Base-by-base conservation (phyloP, 23 red algal genomes). In the Gracilariopsis chorda region DNA sequence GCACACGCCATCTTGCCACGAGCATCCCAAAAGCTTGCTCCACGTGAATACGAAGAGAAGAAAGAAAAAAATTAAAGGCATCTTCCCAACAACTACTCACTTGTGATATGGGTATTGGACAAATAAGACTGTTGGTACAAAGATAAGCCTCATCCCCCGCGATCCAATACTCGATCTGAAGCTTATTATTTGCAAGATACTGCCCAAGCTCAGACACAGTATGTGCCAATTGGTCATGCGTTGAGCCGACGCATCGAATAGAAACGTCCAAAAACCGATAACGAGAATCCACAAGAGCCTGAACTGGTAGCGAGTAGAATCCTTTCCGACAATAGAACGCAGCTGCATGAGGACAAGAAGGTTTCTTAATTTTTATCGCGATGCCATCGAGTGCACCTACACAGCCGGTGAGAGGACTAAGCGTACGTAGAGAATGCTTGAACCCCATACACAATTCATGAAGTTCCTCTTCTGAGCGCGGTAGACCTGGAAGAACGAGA, bases 1-100 rank as follows among this genome's bases (percentile, higher is more conserved):
- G 7, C 35, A 68, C 41, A 17, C 62, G 62, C 62, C 62, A 68
- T 2, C 62, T 30, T 19, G 62, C 62, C 3, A 68, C 32, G 20
- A 68, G 32, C 33, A 68, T 68, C 14, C 62, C 62, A 19, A 68
- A 39, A 20, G 62, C 62, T 68, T 68, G 62, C 51, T 77, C 72
- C 1, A 77, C 72, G 35, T 77, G 72, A 3, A 77, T n/a, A 2
- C 72, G 2, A 1, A 32, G 44, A 4, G 72, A 77, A 4, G 72
- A 77, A 37, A 52, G 72, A 35, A 21, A 77, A n/a, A 51, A 77
- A 52, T 77, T 77, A 25, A 77, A 77, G 3, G 5, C 72, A 28
- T 77, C 72, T 52, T 77, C 5, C 2, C 21, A 16, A 9, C 21
- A 10, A 17, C 29, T 33, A 9, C 1, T 77, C 40, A 55, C 72